Base-by-base conservation (phyloP, 306 rosid genomes). In the Elaeagnus macrophylla region DNA sequence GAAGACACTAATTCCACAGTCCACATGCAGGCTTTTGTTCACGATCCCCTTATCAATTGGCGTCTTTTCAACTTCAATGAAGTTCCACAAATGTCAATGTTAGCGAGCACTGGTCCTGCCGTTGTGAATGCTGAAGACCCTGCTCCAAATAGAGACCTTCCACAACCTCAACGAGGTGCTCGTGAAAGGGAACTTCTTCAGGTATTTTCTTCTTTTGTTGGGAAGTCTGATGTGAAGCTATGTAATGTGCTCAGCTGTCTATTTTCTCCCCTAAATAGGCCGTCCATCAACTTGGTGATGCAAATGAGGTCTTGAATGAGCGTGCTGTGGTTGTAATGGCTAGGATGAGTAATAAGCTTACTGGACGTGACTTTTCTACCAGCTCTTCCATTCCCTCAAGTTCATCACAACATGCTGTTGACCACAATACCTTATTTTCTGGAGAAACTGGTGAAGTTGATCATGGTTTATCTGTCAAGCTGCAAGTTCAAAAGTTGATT, bases 281-380 rank as follows among this genome's bases (percentile, higher is more conserved):
- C 70, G 96, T 91, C 52, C 84, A 84, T 75, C 99, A 91, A 75
- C 93, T 91, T 37, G 99, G 99, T 39, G 99, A 91, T 73, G 99
- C 99, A 32, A 91, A 87, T 59, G 99, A 82, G 93, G 99, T 91
- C 71, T 72, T 91, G 60, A 91, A 87, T 42, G 99, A 91, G 73
- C 99, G 93, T 0, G 99, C 99, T 10, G 89, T 91, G 65, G 95
- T 87, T 76, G 99, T 91, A 32, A 91, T 87, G 99, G 95, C 85
- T 60, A 89, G 99, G 52, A 91, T 91, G 99, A 84, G 89, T 57
- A 69, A 87, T 59, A 91, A 91, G 73, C 95, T 91, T 56, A 91
- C 99, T 14, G 99, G 99, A n/a, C 80, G 96, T 51, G 99, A 91
- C 64, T 91, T 91, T 72, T 81, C 95, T 12, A 62, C 88, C 51